Base-by-base conservation (phyloP, 768 basidiomycete genomes). In the Terana coerulea region DNA sequence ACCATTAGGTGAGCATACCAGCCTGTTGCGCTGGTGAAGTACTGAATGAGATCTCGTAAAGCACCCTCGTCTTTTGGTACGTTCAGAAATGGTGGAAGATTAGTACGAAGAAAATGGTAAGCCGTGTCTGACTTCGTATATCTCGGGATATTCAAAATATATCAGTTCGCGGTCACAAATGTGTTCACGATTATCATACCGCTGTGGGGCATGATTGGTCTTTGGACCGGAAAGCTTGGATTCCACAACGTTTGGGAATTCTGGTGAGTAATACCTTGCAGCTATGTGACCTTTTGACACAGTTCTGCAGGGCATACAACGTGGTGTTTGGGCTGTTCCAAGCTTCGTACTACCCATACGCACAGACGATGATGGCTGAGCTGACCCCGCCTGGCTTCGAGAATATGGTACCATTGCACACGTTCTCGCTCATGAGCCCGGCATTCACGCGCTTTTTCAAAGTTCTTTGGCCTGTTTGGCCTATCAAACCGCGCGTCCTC, bases 191-290 rank as follows among this genome's bases (percentile, higher is more conserved):
- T 91, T 22, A 35, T 91, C 39, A 89, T 92, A 46, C 88, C 90
- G 1, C 71, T 91, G 5, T 92, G 90, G 90, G 87, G 88, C 12
- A 86, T 88, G 86, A 74, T 91, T 36, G 89, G 91, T 1, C 81
- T 92, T 42, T 90, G 90, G 88, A 90, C 89, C 0, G 55, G 69
- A 8, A 86, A 76, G 53, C 59, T 93, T 42, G 90, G 90, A 1
- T 90, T 88, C 68, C 89, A 91, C 62, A 88, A 90, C 52, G 77
- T 60, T 12, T 91, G 90, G 89, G 91, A 93, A 59, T 93, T 93
- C 69, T 95, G 91, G 88, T 84, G 59, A 43, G 69, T 61, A 58
- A 6, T 58, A 53, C 40, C 59, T 55, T 3, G 30, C 24, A 52
- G 54, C 26, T 49, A 47, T 35, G 36, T n/a, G n/a, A n/a, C n/a